Percentiles rank a stretch among this genome's conserved stretches.
phyloP scores from a whole-genome alignment of 208 protist species.

The Leishmania turanica region DNA sequence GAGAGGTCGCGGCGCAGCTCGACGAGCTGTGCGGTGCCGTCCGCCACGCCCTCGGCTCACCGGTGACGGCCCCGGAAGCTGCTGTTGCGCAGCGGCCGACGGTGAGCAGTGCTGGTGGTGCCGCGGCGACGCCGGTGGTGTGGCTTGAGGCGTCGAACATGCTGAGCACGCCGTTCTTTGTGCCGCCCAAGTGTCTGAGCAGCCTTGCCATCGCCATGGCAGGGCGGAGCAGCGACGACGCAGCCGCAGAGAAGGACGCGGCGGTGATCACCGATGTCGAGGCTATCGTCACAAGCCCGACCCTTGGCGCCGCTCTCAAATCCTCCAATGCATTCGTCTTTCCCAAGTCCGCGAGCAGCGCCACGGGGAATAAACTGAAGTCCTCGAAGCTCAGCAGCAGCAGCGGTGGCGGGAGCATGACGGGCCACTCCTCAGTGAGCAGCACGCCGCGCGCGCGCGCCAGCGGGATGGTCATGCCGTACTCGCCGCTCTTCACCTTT shows the following conservation, averaged over 20 bases:
- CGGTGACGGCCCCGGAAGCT: background rate
- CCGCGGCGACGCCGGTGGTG: background rate
- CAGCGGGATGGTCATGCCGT: background rate
- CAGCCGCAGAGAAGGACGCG: background rate
- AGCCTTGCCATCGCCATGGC: conserved; percentile 11
- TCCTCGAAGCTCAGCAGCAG: conserved; percentile 12
- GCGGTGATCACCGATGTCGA: background rate
- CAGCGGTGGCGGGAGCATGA: conserved; percentile 2
- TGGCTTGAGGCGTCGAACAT: conserved; percentile 31
- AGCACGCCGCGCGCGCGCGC: conserved; percentile 25
- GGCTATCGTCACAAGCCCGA: background rate
- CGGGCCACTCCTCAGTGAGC: conserved; percentile 14
- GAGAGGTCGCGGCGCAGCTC: conserved; percentile 34
- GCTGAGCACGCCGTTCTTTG: conserved; percentile 34
- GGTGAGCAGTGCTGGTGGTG: background rate
- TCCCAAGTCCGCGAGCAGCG: background rate
- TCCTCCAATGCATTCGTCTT: background rate
- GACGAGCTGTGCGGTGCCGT: conserved; percentile 20
- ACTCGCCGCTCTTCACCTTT: conserved; percentile 31
- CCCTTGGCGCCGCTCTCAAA: background rate
- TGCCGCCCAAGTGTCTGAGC: conserved; percentile 18
- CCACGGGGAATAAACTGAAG: background rate
- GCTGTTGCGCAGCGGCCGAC: background rate
- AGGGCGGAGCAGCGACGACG: background rate
- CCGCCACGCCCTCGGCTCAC: conserved; percentile 24